phyloP scores from a whole-genome alignment of 2,329 filamentous ascomycete species.

The Leptographium flavum region DNA sequence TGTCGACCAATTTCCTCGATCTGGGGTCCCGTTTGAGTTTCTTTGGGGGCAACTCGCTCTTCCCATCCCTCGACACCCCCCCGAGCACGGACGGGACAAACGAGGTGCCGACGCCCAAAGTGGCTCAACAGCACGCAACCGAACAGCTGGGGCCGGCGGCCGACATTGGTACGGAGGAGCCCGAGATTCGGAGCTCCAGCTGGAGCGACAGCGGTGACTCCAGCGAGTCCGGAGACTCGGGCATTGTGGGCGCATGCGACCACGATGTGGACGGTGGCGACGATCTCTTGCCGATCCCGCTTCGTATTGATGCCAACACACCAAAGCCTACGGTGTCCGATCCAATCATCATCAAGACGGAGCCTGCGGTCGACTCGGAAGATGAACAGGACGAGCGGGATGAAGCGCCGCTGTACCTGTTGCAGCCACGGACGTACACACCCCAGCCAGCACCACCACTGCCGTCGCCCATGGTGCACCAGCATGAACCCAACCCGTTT shows the following conservation, averaged over 20 bases:
- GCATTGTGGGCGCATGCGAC: background rate
- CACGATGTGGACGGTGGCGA: background rate
- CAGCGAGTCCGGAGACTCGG: slow-evolving; percentile 2
- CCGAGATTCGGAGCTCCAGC: background rate
- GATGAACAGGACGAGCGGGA: background rate
- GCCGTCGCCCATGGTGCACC: slow-evolving; percentile 29
- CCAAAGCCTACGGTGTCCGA: background rate
- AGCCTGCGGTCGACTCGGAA: no score
- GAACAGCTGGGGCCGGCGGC: background rate
- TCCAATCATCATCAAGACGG: background rate
- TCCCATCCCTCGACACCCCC: background rate
- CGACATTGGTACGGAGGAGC: background rate
- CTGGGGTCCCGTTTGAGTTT: slow-evolving; percentile 11
- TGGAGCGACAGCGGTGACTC: background rate
- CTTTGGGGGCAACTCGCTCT: slow-evolving; percentile 11
- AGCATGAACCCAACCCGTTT: slow-evolving; percentile 6
- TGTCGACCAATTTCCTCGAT: slow-evolving; percentile 11
- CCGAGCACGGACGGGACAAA: background rate
- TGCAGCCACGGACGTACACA: slow-evolving; percentile 45
- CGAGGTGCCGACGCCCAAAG: slow-evolving; percentile 1
- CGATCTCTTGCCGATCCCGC: background rate
- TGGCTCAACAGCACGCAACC: slow-evolving; percentile 8
- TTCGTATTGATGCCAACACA: background rate
- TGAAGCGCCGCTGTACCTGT: slow-evolving; percentile 27
- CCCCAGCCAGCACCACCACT: slow-evolving; percentile 33